Evolutionary conservation across 306 rosid genomes (phyloP).

Genomic region (Citrullus colocynthis): DNA sequence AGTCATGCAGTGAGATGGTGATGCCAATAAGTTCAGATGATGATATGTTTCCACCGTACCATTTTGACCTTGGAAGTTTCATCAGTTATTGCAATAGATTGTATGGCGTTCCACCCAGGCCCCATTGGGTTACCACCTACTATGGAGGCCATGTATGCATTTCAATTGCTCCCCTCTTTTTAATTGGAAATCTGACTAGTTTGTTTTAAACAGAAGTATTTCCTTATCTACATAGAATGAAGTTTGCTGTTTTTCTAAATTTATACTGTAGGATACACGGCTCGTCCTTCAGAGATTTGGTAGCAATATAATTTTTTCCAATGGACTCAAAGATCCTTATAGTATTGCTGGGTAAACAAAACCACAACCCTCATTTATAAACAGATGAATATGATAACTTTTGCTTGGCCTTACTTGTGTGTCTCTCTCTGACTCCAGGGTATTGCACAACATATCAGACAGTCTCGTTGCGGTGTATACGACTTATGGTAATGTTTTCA

Average conservation of each 20-base stretch:
- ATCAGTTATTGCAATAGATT: slow-evolving; percentile 6
- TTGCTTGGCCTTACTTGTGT: neutral
- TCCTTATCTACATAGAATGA: neutral
- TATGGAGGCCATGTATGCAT: slow-evolving; percentile 62
- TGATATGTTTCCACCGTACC: slow-evolving; percentile 28
- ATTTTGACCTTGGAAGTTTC: slow-evolving; percentile 11
- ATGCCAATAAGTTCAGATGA: slow-evolving; percentile 16
- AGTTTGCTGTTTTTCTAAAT: neutral
- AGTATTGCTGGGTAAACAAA: slow-evolving; percentile 43
- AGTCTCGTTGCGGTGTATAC: slow-evolving; percentile 31
- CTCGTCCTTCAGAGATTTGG: slow-evolving; percentile 35
- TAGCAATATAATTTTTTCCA: slow-evolving; percentile 62
- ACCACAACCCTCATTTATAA: neutral
- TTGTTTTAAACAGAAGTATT: neutral
- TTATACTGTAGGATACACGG: slow-evolving; percentile 31
- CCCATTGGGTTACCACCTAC: slow-evolving; percentile 47
- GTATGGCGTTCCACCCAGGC: slow-evolving; percentile 49
- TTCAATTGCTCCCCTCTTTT: neutral
- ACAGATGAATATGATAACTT: neutral
- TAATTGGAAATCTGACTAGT: neutral
- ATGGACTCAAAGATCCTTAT: slow-evolving; percentile 57
- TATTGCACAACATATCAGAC: slow-evolving; percentile 30
- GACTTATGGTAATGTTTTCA: neutral
- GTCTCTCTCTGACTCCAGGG: slow-evolving; percentile 18
- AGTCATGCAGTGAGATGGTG: slow-evolving; percentile 44